These are phyloP conservation scores for Colletotrichum tabaci DNA, from an alignment of 2,329 filamentous ascomycete genomes.

Conservation along the genomic window DNA sequence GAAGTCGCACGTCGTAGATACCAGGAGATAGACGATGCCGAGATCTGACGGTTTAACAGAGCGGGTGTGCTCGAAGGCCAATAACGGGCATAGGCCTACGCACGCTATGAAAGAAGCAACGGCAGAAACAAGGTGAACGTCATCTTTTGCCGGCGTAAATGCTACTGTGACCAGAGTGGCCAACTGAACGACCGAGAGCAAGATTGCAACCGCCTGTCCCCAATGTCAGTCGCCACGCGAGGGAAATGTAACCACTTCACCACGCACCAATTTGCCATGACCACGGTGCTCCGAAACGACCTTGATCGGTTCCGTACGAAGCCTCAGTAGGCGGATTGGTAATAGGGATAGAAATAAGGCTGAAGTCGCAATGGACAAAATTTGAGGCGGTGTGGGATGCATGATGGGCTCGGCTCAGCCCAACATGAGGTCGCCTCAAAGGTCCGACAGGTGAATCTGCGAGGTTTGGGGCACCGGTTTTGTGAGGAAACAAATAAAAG, in stretches of 20 bases:
- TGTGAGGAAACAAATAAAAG: too few relatives aligned
- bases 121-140: not conserved
- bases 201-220: not conserved
- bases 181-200: not conserved
- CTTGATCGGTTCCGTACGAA: slow-evolving; percentile 10
- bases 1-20: not conserved
- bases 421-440: not conserved
- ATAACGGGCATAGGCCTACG: slow-evolving; percentile 13
- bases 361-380: slow-evolving; percentile 1
- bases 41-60: slow-evolving; percentile 27
- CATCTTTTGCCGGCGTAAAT: not conserved
- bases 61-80: slow-evolving; percentile 14
- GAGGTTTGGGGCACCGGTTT: too few relatives aligned
- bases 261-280: slow-evolving; percentile 10
- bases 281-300: slow-evolving; percentile 9
- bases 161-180: not conserved
- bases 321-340: not conserved
- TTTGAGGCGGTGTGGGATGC: not conserved
- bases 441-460: too few relatives aligned
- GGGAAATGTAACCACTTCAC: not conserved
- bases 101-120: not conserved
- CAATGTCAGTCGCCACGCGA: not conserved
- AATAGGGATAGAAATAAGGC: slow-evolving; percentile 9
- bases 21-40: slow-evolving; percentile 5
- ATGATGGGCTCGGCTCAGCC: not conserved